Conservation (phyloP, 2,329 filamentous ascomycete species). For the Blastomyces silverae region DNA sequence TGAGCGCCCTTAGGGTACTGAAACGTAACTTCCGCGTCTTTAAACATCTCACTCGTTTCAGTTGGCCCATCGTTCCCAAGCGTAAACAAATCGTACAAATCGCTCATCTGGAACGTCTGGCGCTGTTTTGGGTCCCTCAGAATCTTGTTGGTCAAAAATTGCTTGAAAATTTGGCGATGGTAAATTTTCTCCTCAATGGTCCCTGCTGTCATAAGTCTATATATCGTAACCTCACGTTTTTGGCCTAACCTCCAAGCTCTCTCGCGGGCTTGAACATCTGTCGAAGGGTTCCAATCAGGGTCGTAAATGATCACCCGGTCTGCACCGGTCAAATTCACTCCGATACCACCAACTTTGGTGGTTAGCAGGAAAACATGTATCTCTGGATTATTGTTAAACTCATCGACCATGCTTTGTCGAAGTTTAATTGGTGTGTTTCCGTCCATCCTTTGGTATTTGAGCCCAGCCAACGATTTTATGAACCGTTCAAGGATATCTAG, state of each 20-base stretch:
- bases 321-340: constrained; percentile 89
- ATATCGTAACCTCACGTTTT: constrained; percentile 91
- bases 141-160: constrained; percentile 95
- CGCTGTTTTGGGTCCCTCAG: constrained; percentile 89
- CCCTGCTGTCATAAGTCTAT: constrained; percentile 93
- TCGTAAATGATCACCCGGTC: constrained; percentile 97
- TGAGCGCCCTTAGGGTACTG: constrained; percentile 32
- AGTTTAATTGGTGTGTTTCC: constrained; percentile 81
- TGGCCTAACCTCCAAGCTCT: constrained; percentile 93
- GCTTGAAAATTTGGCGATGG: constrained; percentile 96
- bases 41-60: constrained; percentile 79
- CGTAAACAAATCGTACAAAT: constrained; percentile 87
- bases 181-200: constrained; percentile 99
- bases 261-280: constrained; percentile 89
- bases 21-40: constrained; percentile 72
- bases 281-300: constrained; percentile 97
- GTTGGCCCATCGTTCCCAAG: constrained; percentile 64
- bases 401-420: constrained; percentile 83
- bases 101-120: constrained; percentile 80
- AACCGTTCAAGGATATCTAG: constrained; percentile 87
- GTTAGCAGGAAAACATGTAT: constrained; percentile 88
- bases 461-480: constrained; percentile 57
- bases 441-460: constrained; percentile 86
- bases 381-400: constrained; percentile 75
- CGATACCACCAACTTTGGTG: constrained; percentile 89